phyloP scores from a whole-genome alignment of 805 yeast species.

The Yamadazyma paraphyllophila region DNA sequence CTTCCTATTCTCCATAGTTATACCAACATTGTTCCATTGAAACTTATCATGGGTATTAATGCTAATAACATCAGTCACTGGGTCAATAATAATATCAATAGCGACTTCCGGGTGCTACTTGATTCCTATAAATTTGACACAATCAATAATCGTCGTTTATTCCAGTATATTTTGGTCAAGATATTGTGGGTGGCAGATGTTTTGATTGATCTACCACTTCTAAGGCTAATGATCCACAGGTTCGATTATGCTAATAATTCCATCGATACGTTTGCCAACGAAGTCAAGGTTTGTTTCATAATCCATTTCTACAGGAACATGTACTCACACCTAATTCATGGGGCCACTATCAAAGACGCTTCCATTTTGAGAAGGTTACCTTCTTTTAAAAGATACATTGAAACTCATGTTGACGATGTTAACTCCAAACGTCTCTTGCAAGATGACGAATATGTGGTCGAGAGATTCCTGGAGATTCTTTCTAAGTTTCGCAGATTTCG shows the following conservation, averaged over 20 bases:
- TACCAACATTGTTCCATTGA: conserved; percentile 26
- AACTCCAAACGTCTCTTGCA: conserved; percentile 7
- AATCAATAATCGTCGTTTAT: conserved; percentile 29
- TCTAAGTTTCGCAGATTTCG: conserved; percentile 20
- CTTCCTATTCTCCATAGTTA: conserved; percentile 30
- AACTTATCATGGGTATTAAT: conserved; percentile 36
- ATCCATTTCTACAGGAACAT: conserved; percentile 41
- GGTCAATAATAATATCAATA: conserved; percentile 33
- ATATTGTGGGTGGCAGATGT: conserved; percentile 23
- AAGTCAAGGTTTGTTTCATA: conserved; percentile 37
- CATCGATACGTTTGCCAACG: conserved; percentile 37
- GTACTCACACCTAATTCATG: conserved; percentile 22
- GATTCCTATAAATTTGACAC: conserved; percentile 33
- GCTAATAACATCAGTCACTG: conserved; percentile 35
- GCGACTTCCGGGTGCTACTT: conserved; percentile 26
- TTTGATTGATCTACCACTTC: conserved; percentile 22
- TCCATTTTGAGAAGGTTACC: conserved; percentile 30
- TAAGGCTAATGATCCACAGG: conserved; percentile 30
- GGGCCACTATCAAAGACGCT: conserved; percentile 11
- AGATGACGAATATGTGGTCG: conserved; percentile 11
- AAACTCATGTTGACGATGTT: conserved; percentile 10
- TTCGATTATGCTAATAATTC: conserved; percentile 41
- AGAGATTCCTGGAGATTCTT: conserved; percentile 15
- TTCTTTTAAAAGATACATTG: conserved; percentile 36
- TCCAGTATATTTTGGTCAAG: conserved; percentile 32